phyloP scores from a whole-genome alignment of 768 basidiomycete genomes.

The Hirschioporus abietinus region DNA sequence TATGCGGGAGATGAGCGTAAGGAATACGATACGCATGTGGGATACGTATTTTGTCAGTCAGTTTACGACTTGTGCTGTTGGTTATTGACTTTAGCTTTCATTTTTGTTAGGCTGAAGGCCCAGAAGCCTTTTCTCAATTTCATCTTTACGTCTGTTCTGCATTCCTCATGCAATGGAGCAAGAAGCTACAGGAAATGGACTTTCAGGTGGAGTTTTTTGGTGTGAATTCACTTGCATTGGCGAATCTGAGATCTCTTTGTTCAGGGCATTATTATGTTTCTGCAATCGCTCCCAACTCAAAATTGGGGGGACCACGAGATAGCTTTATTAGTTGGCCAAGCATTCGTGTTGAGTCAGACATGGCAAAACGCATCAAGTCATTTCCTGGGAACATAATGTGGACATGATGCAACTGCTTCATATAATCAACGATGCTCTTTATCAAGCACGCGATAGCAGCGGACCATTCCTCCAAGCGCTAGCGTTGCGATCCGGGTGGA shows the following conservation, averaged over 20 bases:
- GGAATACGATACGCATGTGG: conserved; percentile 99
- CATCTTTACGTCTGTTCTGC: conserved; percentile 98
- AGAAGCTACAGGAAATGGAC: conserved; percentile 92
- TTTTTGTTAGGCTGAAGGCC: conserved; percentile 79
- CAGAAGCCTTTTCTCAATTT: conserved; percentile 98
- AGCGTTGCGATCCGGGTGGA: neutral
- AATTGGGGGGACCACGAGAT: conserved; percentile 95
- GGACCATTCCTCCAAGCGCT: neutral
- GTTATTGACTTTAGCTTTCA: neutral
- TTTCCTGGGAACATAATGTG: conserved; percentile 50
- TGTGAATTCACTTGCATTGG: neutral
- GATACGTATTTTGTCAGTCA: conserved; percentile 90
- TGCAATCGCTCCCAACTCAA: conserved; percentile 88
- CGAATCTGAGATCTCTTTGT: conserved; percentile 3
- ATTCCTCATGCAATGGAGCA: conserved; percentile 93
- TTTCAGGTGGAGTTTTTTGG: conserved; percentile 70
- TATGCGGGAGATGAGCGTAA: conserved; percentile 96
- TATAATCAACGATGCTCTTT: neutral
- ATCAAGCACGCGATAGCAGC: too few relatives aligned
- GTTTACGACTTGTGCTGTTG: neutral
- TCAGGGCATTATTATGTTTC: conserved; percentile 98
- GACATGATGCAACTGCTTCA: neutral
- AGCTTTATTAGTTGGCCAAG: conserved; percentile 91
- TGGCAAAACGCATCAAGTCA: conserved; percentile 94
- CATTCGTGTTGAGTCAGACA: conserved; percentile 88